Evolutionary conservation across 2,329 filamentous ascomycete genomes (phyloP), one percentile per base, ranked within the genome.

Genomic region (Plectosphaerella cucumerina): DNA sequence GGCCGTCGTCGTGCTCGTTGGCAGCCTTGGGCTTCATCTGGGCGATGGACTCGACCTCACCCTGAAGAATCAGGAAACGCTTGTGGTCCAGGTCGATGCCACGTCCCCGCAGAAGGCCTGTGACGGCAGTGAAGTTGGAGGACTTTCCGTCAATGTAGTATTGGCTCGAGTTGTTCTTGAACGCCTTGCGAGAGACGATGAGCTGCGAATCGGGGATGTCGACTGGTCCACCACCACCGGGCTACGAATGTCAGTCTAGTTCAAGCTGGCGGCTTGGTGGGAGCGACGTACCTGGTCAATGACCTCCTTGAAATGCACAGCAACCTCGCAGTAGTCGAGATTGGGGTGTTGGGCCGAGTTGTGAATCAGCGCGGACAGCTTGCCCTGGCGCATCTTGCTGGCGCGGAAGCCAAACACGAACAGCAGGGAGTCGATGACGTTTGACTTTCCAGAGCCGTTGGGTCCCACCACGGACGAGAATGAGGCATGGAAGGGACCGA

Each of bases 371-470:
- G 94, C 94, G 1, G 94, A 99, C 45, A 99, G 91, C 73, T 99
- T 99, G 63, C 94, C 94, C 69, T 99, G 94, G 63, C 94, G 83
- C 94, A 99, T 99, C 73, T 99, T 99, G 77, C 93, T 97, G 41
- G 94, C 94, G 53, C 94, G 86, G 74, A 99, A 99, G 49, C 95
- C 94, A 65, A 99, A 99, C n/a, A 99, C 94, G 63, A 99, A 99
- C 1, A 99, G 82, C 23, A 99, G 75, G 2, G 94, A 97, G 70
- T 99, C 94, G 65, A 99, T 99, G 56, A 99, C 95, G 62, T 99
- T 99, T 20, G 94, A 97, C 68, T 99, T 99, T 53, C 94, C 94
- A 10, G 94, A 99, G 54, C 94, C 94, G 66, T 99, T 99, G 47
- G 95, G 94, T 1, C 94, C 95, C 10, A 99, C 94, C 2, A 99